Evolutionary conservation across 305 asterid genomes (phyloP).

Genomic region (Fraxinus velutina): DNA sequence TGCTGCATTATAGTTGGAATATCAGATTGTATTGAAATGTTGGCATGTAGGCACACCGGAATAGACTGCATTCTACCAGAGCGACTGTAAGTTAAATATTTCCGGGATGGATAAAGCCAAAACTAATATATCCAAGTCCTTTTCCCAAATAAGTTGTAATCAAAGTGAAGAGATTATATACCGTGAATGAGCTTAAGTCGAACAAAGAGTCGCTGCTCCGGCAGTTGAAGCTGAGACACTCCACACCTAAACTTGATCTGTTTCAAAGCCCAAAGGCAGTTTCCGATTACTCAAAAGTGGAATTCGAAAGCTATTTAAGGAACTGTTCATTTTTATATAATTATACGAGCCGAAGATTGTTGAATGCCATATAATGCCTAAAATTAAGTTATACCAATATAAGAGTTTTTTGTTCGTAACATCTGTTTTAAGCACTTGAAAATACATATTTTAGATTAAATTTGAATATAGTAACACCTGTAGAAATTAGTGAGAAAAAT

Average conservation of each 20-base stretch:
- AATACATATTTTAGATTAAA: not conserved
- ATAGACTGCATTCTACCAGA: not conserved
- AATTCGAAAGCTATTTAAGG: not conserved
- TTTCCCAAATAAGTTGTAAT: not conserved
- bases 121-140: not conserved
- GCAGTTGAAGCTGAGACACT: constrained; percentile 28
- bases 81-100: not conserved
- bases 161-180: constrained; percentile 17
- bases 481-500: not conserved
- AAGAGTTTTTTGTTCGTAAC: not conserved
- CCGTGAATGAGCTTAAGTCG: constrained; percentile 35
- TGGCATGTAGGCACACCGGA: not conserved
- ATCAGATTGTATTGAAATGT: not conserved
- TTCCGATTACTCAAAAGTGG: not conserved
- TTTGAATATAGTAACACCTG: not conserved
- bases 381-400: not conserved
- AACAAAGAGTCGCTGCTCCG: constrained; percentile 17
- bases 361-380: not conserved
- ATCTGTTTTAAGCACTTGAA: not conserved
- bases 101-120: not conserved
- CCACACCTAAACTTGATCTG: constrained; percentile 45
- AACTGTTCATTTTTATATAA: not conserved
- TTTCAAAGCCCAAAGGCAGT: constrained; percentile 7
- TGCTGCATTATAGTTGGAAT: not conserved
- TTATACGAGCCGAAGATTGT: not conserved